Base-by-base conservation (phyloP, 139 green algal genomes). In the Coelastrella sp. region DNA sequence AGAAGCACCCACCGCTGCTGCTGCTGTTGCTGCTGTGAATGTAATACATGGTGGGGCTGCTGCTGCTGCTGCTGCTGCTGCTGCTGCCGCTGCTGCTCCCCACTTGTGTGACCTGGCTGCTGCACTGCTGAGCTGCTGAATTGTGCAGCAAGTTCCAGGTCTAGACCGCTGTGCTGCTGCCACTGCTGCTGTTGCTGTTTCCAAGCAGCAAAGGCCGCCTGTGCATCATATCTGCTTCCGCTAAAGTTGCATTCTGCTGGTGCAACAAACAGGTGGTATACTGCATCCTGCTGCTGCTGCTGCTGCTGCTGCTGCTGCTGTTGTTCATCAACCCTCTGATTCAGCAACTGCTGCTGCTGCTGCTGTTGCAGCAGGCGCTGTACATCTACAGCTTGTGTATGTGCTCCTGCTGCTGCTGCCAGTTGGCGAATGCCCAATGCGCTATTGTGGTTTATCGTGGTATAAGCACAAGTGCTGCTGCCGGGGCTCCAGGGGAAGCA, bases 221-320 rank as follows among this genome's bases (percentile, higher is more conserved):
- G 17, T 32, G 76, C 81, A 7, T 80, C 23, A 7, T 85, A 68
- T 23, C 87, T 83, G 23, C 47, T 86, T 60, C 97, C 97, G 2
- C 92, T 97, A 88, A 99, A 98, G 92, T 99, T 99, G 91, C 95
- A 98, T 88, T 99, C 97, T 3, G 92, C 57, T 0, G 97, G 97
- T n/a, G 96, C 90, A 0, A 96, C 95, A 75, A 99, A 96, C 68
- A 99, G 78, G 93, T 60, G 82, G 14, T 88, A n/a, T 16, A 54
- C 85, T 90, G 56, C 20, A 1, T 19, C 85, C 5, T 81, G 20
- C 61, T 32, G 0, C 74, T 94, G 88, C 73, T 94, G 80, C 81
- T 86, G 83, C 73, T 85, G 89, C 75, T 77, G 23, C 32, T 89
- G n/a, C n/a, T n/a, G n/a, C n/a, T n/a, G n/a, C n/a, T n/a, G n/a